These are phyloP conservation scores for Metschnikowia koreensis DNA, from an alignment of 805 yeast genomes.

Conservation along the genomic window DNA sequence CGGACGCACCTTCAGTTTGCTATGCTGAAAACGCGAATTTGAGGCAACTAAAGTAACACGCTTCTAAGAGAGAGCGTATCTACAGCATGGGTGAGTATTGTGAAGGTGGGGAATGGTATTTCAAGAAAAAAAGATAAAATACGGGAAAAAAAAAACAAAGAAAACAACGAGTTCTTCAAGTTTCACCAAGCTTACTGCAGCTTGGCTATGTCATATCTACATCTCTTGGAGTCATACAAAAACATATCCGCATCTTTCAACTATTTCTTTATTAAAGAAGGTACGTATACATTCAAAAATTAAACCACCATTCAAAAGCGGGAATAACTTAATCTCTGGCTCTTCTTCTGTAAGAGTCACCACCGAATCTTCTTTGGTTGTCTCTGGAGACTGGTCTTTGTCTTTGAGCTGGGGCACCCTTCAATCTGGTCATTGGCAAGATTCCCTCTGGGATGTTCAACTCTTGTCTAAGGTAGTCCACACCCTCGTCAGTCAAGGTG, in stretches of 20 bases:
- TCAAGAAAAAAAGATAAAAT: too few species aligned
- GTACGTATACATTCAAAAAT: constrained; percentile 18
- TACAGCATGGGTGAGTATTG: too few species aligned
- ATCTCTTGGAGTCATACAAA: not conserved
- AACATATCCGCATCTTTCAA: constrained; percentile 1
- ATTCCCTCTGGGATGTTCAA: constrained; percentile 98
- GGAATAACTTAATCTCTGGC: constrained; percentile 43
- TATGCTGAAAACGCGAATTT: not conserved
- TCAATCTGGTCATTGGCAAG: constrained; percentile 97
- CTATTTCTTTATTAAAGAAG: constrained; percentile 19
- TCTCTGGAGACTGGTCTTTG: constrained; percentile 45
- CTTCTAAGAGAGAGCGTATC: too few species aligned
- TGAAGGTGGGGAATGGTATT: too few species aligned
- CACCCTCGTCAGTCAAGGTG: constrained; percentile 99
- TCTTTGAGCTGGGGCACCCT: constrained; percentile 85
- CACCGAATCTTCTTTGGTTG: constrained; percentile 45
- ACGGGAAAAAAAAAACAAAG: too few species aligned
- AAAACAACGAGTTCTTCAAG: too few species aligned
- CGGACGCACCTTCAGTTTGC: not conserved
- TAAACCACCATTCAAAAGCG: constrained; percentile 12
- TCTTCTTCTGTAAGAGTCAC: constrained; percentile 61
- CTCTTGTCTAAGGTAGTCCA: constrained; percentile 96
- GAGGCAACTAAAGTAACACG: not conserved
- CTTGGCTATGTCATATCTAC: not conserved
- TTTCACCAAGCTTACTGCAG: not conserved